Evolutionary conservation across 495 filamentous ascomycete species (phyloP).

Genomic region (Penicillium cosmopolitanum): DNA sequence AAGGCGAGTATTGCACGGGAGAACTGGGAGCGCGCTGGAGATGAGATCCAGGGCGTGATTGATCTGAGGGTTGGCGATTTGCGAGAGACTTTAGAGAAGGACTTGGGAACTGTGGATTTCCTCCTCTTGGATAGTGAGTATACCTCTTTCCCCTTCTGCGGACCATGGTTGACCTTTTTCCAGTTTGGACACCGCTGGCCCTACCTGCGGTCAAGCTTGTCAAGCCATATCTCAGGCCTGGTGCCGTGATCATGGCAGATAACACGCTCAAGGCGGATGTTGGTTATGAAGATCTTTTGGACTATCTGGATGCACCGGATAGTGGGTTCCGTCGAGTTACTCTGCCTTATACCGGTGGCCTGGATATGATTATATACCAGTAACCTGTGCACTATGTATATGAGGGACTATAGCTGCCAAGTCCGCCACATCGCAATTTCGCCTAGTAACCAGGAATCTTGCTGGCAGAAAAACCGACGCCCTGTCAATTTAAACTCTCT

Average conservation of each 20-base stretch:
- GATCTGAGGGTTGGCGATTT: slow-evolving; percentile 60
- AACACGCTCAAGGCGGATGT: slow-evolving; percentile 42
- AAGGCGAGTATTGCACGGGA: slow-evolving; percentile 50
- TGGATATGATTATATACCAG: slow-evolving; percentile 31
- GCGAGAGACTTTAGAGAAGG: slow-evolving; percentile 49
- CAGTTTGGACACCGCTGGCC: slow-evolving; percentile 58
- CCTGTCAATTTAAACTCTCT: too few relatives aligned
- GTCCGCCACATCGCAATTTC: too few relatives aligned
- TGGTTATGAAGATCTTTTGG: slow-evolving; percentile 43
- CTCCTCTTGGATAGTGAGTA: slow-evolving; percentile 60
- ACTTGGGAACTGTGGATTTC: slow-evolving; percentile 54
- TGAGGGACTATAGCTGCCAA: too few relatives aligned
- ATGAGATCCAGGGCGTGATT: slow-evolving; percentile 46
- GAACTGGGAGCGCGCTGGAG: slow-evolving; percentile 53
- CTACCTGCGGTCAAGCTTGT: slow-evolving; percentile 53
- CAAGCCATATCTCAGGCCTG: slow-evolving; percentile 44
- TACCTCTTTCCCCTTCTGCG: too few relatives aligned
- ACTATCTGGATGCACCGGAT: slow-evolving; percentile 27
- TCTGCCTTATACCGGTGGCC: slow-evolving; percentile 26
- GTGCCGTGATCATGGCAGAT: slow-evolving; percentile 56
- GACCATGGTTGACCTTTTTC: background rate
- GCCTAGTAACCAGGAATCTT: too few relatives aligned
- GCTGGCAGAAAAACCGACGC: too few relatives aligned
- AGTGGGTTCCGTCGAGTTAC: slow-evolving; percentile 26
- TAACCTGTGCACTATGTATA: slow-evolving; percentile 2